Conservation (phyloP, 1,139 yeast genomes). For the Hemisphaericaspora xylofermentans region DNA sequence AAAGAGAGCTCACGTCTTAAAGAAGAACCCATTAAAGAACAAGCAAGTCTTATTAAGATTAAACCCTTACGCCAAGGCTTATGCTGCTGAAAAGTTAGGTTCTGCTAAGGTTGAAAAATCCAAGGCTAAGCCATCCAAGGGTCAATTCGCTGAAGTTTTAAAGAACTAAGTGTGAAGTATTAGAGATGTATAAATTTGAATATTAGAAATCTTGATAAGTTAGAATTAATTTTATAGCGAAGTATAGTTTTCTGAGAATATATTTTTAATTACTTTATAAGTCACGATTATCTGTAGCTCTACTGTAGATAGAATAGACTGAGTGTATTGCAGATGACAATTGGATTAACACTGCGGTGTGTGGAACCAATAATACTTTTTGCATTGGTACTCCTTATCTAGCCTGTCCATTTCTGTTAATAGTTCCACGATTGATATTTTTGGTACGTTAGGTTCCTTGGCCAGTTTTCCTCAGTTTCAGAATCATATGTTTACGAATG, state of each 20-base stretch:
- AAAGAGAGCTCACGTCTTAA: conserved; percentile 92
- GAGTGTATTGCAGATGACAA: too few species aligned
- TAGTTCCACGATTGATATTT: too few species aligned
- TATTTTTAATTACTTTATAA: background rate
- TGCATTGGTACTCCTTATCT: too few species aligned
- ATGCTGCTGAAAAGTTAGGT: conserved; percentile 87
- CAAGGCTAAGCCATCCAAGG: conserved; percentile 67
- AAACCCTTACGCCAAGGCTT: conserved; percentile 99
- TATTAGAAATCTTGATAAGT: background rate
- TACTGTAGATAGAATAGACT: too few species aligned
- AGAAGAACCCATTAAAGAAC: conserved; percentile 99
- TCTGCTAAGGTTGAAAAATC: conserved; percentile 73
- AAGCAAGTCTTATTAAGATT: conserved; percentile 96
- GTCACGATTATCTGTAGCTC: too few species aligned
- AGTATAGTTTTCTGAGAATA: background rate
- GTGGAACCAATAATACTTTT: too few species aligned
- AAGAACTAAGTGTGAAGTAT: conserved; percentile 38
- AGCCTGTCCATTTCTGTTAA: too few species aligned
- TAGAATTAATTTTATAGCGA: background rate
- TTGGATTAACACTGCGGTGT: too few species aligned
- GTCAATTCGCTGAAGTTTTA: conserved; percentile 67
- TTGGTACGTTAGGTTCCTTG: too few species aligned
- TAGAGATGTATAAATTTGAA: background rate
- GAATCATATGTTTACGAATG: too few species aligned
- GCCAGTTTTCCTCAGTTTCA: too few species aligned